These are phyloP conservation scores for Trypanosomatidae sp. DNA, from an alignment of 208 protist genomes.

Conservation along the genomic window DNA sequence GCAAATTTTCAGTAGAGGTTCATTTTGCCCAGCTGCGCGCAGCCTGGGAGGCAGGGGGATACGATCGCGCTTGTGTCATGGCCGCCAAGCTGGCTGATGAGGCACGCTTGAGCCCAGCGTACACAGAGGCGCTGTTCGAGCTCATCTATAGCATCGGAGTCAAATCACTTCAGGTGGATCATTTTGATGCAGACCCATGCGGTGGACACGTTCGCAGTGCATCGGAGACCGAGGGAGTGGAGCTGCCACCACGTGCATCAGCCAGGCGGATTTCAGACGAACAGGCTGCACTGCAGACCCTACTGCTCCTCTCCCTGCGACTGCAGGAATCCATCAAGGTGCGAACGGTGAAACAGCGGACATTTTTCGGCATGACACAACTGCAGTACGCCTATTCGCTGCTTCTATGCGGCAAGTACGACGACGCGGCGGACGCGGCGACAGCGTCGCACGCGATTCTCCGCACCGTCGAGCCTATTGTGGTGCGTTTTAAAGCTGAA, in stretches of 20 bases:
- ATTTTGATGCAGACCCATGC: background rate
- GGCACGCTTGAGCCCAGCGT: conserved; percentile 13
- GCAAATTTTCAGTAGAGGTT: conserved; percentile 34
- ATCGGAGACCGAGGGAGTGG: background rate
- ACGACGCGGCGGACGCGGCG: conserved; percentile 4
- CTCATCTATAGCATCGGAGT: conserved; percentile 55
- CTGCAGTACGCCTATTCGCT: conserved; percentile 34
- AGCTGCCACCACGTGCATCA: background rate
- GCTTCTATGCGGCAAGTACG: conserved; percentile 18
- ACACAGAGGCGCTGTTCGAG: conserved; percentile 56
- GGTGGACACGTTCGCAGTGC: background rate
- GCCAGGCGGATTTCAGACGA: background rate
- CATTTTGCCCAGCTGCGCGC: conserved; percentile 54
- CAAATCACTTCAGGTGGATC: background rate
- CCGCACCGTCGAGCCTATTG: conserved; percentile 31
- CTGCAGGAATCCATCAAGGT: conserved; percentile 7
- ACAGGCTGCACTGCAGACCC: conserved; percentile 6
- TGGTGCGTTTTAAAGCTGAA: conserved; percentile 22
- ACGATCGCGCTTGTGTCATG: conserved; percentile 15
- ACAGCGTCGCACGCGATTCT: conserved; percentile 16
- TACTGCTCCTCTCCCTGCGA: conserved; percentile 32
- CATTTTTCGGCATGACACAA: conserved; percentile 30
- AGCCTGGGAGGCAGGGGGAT: conserved; percentile 28
- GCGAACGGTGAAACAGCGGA: conserved; percentile 9
- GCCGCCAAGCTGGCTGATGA: conserved; percentile 28